These are phyloP conservation scores for Psilocybe cubensis DNA, from an alignment of 768 basidiomycete species.

Conservation along the genomic window DNA sequence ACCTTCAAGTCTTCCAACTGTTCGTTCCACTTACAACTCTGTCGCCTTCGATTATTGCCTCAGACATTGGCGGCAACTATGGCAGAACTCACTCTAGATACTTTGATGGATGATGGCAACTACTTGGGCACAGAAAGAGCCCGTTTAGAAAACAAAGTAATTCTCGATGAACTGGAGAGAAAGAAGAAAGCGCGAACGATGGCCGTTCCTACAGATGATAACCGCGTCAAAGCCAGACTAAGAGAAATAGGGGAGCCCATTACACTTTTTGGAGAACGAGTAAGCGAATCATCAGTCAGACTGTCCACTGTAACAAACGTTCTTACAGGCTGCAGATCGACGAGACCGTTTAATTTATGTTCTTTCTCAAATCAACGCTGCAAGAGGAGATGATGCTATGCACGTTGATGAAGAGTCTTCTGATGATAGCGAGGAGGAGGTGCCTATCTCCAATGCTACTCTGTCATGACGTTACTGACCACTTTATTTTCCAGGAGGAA, in stretches of 20 bases:
- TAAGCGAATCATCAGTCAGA: constrained; percentile 46
- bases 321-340: constrained; percentile 85
- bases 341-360: constrained; percentile 95
- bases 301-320: constrained; percentile 11
- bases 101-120: constrained; percentile 77
- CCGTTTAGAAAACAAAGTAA: constrained; percentile 79
- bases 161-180: constrained; percentile 95
- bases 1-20: neutral
- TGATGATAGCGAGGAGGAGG: constrained; percentile 79
- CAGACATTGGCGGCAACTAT: constrained; percentile 39
- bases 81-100: constrained; percentile 79
- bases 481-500: constrained; percentile 59
- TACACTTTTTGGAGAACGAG: constrained; percentile 96
- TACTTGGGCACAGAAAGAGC: constrained; percentile 77
- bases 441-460: constrained; percentile 27
- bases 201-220: constrained; percentile 97
- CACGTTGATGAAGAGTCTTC: constrained; percentile 72
- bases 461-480: neutral
- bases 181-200: constrained; percentile 94
- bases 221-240: constrained; percentile 84
- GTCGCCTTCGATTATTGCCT: neutral
- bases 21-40: neutral
- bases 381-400: constrained; percentile 81
- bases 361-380: constrained; percentile 90
- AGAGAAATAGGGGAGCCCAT: constrained; percentile 97